Evolutionary conservation across 2,329 filamentous ascomycete species (phyloP), one percentile per base, ranked within the genome.

Genomic region (Fusarium sp.): DNA sequence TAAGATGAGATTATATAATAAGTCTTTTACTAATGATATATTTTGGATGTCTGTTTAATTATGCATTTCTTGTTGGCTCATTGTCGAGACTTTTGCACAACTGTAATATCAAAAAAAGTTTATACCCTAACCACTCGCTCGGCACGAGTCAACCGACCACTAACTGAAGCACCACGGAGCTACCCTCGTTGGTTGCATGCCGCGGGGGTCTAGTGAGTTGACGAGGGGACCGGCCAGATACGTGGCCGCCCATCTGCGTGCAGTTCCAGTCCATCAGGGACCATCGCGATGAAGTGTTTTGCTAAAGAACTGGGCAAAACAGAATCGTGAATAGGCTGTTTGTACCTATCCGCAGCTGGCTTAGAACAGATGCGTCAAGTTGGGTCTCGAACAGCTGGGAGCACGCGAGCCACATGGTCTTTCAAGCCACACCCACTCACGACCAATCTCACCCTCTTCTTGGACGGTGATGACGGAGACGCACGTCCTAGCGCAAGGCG

Each of bases 401-500:
- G 49, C 37, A 49, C 35, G 43, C 47, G 61, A 68, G 65, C 65
- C 65, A 65, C 65, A 68, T 53, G 65, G 54, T 54, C 51, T 22
- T 25, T 10, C 22, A 55, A 57, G 60, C 61, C 46, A 58, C 51
- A 53, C 39, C 48, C 48, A 43, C 56, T 32, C 41, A 39, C 25
- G 9, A 45, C 23, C 50, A 63, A 51, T 64, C 53, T 58, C 19
- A 39, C 47, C 33, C 33, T 33, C 48, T 65, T 52, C 55, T 23
- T 25, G 32, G 14, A 25, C 13, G 40, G 49, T 33, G 20, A 61
- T 66, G 65, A 69, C 65, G 65, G 65, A 62, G 40, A 47, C 15
- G 43, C 50, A 64, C 35, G 39, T 37, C 40, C 33, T 19, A 11
- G 53, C 59, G 59, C 64, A 65, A 51, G 64, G 59, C 37, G 41